Evolutionary conservation across 306 rosid species (phyloP).

Genomic region (Begonia masoniana): DNA sequence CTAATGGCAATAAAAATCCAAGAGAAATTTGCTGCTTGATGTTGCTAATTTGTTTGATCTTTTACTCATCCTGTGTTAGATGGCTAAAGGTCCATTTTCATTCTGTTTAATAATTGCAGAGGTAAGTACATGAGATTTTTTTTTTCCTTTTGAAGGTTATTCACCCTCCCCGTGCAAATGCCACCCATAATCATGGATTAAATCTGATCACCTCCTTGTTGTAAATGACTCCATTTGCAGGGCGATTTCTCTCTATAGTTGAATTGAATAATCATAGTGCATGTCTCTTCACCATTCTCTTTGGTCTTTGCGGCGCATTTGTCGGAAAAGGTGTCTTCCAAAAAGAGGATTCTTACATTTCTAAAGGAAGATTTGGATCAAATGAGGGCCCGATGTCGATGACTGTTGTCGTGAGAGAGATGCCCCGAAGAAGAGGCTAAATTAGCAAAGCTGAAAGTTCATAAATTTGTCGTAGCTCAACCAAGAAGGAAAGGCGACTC

Average conservation of each 20-base stretch:
- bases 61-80: too few species aligned
- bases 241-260: slow-evolving; percentile 3
- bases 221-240: slow-evolving; percentile 26
- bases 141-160: slow-evolving; percentile 46
- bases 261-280: background rate
- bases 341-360: slow-evolving; percentile 38
- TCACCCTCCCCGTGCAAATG: slow-evolving; percentile 88
- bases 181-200: slow-evolving; percentile 81
- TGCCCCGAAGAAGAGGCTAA: slow-evolving; percentile 72
- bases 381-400: slow-evolving; percentile 65
- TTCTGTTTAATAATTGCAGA: too few species aligned
- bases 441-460: slow-evolving; percentile 72
- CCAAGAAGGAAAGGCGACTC: slow-evolving; percentile 53
- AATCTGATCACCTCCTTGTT: slow-evolving; percentile 73
- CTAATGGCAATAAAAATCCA: too few species aligned
- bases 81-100: too few species aligned
- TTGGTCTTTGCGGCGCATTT: slow-evolving; percentile 57
- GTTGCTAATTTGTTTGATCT: too few species aligned
- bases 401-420: slow-evolving; percentile 72
- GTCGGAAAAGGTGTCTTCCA: slow-evolving; percentile 65
- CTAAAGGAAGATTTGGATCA: slow-evolving; percentile 32
- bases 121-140: background rate
- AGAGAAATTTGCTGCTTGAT: too few species aligned
- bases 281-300: slow-evolving; percentile 9
- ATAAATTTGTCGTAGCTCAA: slow-evolving; percentile 52